These are phyloP conservation scores for Yamagishiella unicocca DNA, from an alignment of 139 green algal species.

Conservation along the genomic window DNA sequence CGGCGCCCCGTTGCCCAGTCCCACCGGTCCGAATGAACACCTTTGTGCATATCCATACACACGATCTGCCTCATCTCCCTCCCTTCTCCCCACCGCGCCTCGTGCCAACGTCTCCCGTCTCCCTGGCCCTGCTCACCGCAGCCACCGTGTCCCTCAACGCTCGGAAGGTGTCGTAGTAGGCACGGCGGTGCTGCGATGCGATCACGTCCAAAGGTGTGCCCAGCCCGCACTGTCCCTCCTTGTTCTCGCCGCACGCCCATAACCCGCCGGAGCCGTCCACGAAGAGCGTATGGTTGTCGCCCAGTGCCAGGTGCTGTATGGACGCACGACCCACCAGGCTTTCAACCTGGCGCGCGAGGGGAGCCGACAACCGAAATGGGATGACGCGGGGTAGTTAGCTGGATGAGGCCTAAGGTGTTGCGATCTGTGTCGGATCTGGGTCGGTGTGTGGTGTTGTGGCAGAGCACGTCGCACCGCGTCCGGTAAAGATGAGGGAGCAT, in stretches of 20 bases:
- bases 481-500: too few relatives aligned
- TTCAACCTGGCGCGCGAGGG: constrained; percentile 58
- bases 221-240: constrained; percentile 73
- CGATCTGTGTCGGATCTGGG: too few relatives aligned
- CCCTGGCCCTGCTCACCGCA: not conserved
- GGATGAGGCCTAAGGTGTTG: too few relatives aligned
- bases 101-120: not conserved
- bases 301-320: constrained; percentile 63
- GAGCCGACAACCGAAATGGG: too few relatives aligned
- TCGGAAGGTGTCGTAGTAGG: constrained; percentile 52
- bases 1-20: too few relatives aligned
- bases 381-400: too few relatives aligned
- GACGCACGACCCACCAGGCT: constrained; percentile 65
- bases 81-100: not conserved
- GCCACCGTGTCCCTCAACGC: not conserved
- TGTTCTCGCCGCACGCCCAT: constrained; percentile 74
- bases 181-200: constrained; percentile 63
- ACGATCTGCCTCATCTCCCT: not conserved
- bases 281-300: constrained; percentile 77
- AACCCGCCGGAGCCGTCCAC: constrained; percentile 63
- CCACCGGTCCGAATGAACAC: too few relatives aligned
- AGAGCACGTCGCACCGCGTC: too few relatives aligned
- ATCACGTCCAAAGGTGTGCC: constrained; percentile 71
- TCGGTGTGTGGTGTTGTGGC: too few relatives aligned
- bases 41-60: too few relatives aligned